These are phyloP conservation scores for Polytolypa hystricis DNA, from an alignment of 2,329 filamentous ascomycete genomes.

Conservation along the genomic window DNA sequence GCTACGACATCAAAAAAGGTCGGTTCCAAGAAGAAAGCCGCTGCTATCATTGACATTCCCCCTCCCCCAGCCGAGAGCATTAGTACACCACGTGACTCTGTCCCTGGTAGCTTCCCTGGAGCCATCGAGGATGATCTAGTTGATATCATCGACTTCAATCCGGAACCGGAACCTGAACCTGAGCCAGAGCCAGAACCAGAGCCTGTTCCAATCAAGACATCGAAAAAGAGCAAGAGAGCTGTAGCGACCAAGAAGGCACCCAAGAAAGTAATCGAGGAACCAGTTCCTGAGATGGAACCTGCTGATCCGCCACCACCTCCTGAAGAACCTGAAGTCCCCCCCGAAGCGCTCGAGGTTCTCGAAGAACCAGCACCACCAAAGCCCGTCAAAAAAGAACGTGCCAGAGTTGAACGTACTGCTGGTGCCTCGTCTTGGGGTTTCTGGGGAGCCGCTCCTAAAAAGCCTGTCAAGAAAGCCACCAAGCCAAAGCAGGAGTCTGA, in stretches of 20 bases:
- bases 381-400: constrained; percentile 59
- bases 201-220: constrained; percentile 19
- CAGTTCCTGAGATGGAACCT: constrained; percentile 32
- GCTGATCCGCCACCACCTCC: constrained; percentile 38
- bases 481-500: constrained; percentile 26
- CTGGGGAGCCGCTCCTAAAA: constrained; percentile 51
- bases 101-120: constrained; percentile 47
- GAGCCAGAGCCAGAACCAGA: constrained; percentile 23
- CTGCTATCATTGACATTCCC: constrained; percentile 11
- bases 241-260: constrained; percentile 13
- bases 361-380: constrained; percentile 29
- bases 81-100: constrained; percentile 26
- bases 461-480: constrained; percentile 41
- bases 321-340: constrained; percentile 4
- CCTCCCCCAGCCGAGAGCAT: constrained; percentile 18
- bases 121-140: constrained; percentile 37
- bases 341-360: constrained; percentile 16
- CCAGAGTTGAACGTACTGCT: constrained; percentile 62
- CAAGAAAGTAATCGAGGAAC: no score
- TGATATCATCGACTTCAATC: constrained; percentile 32
- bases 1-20: constrained; percentile 10
- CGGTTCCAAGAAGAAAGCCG: constrained; percentile 12
- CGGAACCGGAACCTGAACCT: constrained; percentile 29
- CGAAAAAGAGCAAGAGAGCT: constrained; percentile 27
- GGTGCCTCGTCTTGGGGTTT: constrained; percentile 60